These are phyloP conservation scores for Apiospora pterosperma DNA, from an alignment of 2,329 filamentous ascomycete genomes.

Conservation along the genomic window DNA sequence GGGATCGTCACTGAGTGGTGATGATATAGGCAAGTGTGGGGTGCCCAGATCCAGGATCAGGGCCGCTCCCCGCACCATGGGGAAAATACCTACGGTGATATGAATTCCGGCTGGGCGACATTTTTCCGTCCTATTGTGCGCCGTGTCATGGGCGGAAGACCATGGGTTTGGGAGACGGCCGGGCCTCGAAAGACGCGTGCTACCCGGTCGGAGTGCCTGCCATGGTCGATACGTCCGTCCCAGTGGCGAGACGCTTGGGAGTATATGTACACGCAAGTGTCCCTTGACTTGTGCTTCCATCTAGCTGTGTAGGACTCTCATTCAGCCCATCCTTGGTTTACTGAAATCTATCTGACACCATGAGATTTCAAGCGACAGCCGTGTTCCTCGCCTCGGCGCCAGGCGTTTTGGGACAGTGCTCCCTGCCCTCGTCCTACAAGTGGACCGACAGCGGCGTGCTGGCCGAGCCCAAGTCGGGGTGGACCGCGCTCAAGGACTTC, in stretches of 20 bases:
- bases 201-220: neutral
- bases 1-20: neutral
- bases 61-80: neutral
- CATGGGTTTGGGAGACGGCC: neutral
- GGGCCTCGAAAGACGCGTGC: neutral
- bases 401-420: neutral
- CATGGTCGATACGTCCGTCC: neutral
- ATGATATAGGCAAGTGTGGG: neutral
- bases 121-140: neutral
- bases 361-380: neutral
- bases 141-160: neutral
- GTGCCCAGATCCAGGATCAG: neutral
- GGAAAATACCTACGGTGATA: neutral
- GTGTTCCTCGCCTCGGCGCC: neutral
- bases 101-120: neutral
- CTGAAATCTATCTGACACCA: neutral
- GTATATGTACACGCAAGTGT: neutral
- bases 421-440: neutral
- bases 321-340: neutral
- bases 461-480: slow-evolving; percentile 1
- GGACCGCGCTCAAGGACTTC: slow-evolving; percentile 59
- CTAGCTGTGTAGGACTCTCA: neutral
- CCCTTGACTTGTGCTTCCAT: neutral
- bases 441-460: neutral
- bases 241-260: neutral